Evolutionary conservation across 305 asterid species (phyloP).

Genomic region (Coffea humblotiana): DNA sequence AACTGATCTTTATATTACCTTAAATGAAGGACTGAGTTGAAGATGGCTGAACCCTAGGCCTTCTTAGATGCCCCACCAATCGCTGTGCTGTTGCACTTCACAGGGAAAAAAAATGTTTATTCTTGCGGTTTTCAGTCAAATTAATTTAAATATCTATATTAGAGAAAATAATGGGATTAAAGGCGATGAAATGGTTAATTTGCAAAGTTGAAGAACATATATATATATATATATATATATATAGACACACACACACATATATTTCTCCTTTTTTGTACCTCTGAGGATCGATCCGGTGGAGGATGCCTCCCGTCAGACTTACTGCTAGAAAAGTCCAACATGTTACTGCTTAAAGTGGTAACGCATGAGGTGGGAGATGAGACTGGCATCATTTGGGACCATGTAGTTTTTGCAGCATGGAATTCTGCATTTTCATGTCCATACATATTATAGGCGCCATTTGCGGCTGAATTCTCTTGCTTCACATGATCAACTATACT

Average conservation of each 20-base stretch:
- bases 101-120: neutral
- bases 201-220: neutral
- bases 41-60: slow-evolving; percentile 65
- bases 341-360: slow-evolving; percentile 48
- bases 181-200: neutral
- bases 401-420: slow-evolving; percentile 28
- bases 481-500: slow-evolving; percentile 23
- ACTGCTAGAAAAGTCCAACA: slow-evolving; percentile 51
- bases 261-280: slow-evolving; percentile 32
- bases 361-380: slow-evolving; percentile 60
- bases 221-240: too few relatives aligned
- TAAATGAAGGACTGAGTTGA: slow-evolving; percentile 63
- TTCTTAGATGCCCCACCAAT: slow-evolving; percentile 65
- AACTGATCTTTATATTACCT: slow-evolving; percentile 45
- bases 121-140: neutral
- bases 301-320: slow-evolving; percentile 39
- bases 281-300: slow-evolving; percentile 50
- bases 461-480: slow-evolving; percentile 32
- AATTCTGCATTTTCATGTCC: slow-evolving; percentile 35
- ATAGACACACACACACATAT: too few relatives aligned
- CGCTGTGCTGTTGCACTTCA: slow-evolving; percentile 59
- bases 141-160: too few relatives aligned
- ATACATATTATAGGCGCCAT: slow-evolving; percentile 16
- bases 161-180: neutral
- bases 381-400: slow-evolving; percentile 44